Evolutionary conservation across 2,329 filamentous ascomycete genomes (phyloP).

Genomic region (Alternaria sp.): DNA sequence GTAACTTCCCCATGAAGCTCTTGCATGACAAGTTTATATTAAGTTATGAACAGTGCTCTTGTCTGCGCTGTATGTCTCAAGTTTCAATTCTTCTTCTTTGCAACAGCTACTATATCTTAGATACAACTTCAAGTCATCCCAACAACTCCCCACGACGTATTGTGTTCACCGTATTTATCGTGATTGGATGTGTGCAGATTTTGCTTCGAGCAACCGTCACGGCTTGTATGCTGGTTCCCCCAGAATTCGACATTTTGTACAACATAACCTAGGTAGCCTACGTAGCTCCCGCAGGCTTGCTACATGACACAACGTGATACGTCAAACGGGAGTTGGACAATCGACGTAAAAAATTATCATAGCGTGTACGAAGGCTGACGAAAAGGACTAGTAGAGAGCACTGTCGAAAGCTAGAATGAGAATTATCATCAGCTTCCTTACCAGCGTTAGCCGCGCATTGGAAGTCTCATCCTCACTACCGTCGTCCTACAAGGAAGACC

Average conservation of each 20-base stretch:
- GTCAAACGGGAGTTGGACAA: conserved; percentile 16
- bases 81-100: neutral
- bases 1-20: conserved; percentile 26
- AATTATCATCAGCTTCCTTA: neutral
- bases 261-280: conserved; percentile 20
- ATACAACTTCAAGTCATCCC: neutral
- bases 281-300: conserved; percentile 15
- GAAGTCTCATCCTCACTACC: conserved; percentile 14
- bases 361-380: conserved; percentile 25
- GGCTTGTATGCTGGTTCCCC: neutral
- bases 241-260: neutral
- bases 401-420: conserved; percentile 3
- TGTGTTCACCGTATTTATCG: neutral
- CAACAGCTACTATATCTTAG: neutral
- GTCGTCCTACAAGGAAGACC: conserved; percentile 13
- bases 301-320: conserved; percentile 30
- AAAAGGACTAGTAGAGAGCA: conserved; percentile 10
- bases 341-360: neutral
- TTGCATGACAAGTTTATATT: conserved; percentile 22
- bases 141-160: neutral
- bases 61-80: neutral
- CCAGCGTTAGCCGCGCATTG: conserved; percentile 23
- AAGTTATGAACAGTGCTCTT: conserved; percentile 14
- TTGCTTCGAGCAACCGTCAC: neutral
- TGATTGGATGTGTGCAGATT: neutral